Percentiles rank a stretch among this genome's conserved stretches.
Evolutionary conservation across 768 basidiomycete species (phyloP).

Genomic region (Tricholoma saponaceum): DNA sequence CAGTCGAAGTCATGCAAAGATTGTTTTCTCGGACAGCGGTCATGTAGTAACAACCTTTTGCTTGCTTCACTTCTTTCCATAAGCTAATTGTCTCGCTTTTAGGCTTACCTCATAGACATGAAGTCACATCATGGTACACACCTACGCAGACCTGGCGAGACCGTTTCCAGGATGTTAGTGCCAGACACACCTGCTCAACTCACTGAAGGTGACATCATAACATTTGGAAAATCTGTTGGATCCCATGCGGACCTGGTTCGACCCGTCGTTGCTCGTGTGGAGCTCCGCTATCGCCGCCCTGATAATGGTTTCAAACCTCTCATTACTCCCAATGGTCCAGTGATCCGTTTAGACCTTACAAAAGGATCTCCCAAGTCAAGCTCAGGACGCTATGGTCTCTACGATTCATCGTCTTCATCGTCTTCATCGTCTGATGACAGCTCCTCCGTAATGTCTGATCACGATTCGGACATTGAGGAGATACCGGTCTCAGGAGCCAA

Average conservation of each 20-base stretch:
- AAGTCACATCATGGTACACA: slow-evolving; percentile 78
- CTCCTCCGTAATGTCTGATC: slow-evolving; percentile 23
- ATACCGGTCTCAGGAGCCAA: slow-evolving; percentile 28
- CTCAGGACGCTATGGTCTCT: slow-evolving; percentile 65
- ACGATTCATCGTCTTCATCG: slow-evolving; percentile 40
- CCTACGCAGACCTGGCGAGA: slow-evolving; percentile 50
- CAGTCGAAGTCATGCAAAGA: slow-evolving; percentile 75
- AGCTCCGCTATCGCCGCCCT: slow-evolving; percentile 33
- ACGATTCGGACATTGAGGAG: slow-evolving; percentile 56
- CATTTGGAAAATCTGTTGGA: slow-evolving; percentile 75
- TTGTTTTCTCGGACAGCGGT: slow-evolving; percentile 66
- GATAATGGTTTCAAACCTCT: slow-evolving; percentile 16
- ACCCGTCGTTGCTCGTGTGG: slow-evolving; percentile 59
- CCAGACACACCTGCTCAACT: slow-evolving; percentile 56
- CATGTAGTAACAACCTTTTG: slow-evolving; percentile 41
- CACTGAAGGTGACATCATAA: slow-evolving; percentile 64
- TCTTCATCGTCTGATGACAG: slow-evolving; percentile 43
- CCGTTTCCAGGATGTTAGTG: slow-evolving; percentile 41
- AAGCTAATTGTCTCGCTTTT: slow-evolving; percentile 14
- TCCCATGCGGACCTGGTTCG: slow-evolving; percentile 55
- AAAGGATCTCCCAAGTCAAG: slow-evolving; percentile 20
- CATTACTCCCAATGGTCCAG: slow-evolving; percentile 16
- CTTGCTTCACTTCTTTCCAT: slow-evolving; percentile 8
- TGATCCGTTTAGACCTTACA: slow-evolving; percentile 20
- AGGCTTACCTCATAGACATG: slow-evolving; percentile 71